A percentile compares a stretch with the other conserved stretches of the same genome.
phyloP scores from a whole-genome alignment of 1,284 basidiomycete genomes.

The Ustanciosporium gigantosporum region DNA sequence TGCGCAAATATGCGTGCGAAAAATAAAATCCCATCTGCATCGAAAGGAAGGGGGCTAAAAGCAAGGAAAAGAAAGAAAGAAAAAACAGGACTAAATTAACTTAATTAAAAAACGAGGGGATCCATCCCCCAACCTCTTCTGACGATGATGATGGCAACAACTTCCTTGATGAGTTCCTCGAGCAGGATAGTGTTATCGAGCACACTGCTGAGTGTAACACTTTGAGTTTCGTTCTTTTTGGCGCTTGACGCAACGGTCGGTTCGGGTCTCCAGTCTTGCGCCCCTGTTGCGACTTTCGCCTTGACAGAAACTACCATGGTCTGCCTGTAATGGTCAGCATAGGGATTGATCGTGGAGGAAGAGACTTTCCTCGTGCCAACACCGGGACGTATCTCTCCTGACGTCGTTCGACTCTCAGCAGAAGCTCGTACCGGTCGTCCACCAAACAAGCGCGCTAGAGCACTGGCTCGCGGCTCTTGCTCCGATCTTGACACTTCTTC shows the following conservation, averaged over 20 bases:
- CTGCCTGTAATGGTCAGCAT: slow-evolving; percentile 76
- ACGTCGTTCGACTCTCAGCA: not conserved
- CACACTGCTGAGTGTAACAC: slow-evolving; percentile 76
- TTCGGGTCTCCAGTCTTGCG: slow-evolving; percentile 9
- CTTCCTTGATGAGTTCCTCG: slow-evolving; percentile 93
- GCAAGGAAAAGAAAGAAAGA: too few relatives aligned
- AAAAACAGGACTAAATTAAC: too few relatives aligned
- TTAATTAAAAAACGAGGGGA: slow-evolving; percentile 34
- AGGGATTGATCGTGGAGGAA: slow-evolving; percentile 33
- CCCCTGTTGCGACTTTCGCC: slow-evolving; percentile 67
- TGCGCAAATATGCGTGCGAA: too few relatives aligned
- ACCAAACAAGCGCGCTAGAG: slow-evolving; percentile 28
- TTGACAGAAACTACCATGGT: slow-evolving; percentile 76
- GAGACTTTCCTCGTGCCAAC: slow-evolving; percentile 17
- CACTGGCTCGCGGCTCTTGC: slow-evolving; percentile 7
- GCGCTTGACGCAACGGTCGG: slow-evolving; percentile 2
- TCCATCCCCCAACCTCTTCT: slow-evolving; percentile 85
- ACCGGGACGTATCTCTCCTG: slow-evolving; percentile 1
- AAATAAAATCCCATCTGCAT: too few relatives aligned
- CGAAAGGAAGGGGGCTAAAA: too few relatives aligned
- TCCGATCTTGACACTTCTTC: not conserved
- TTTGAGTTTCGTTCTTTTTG: slow-evolving; percentile 3
- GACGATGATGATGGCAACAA: slow-evolving; percentile 83
- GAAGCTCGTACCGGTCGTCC: slow-evolving; percentile 14
- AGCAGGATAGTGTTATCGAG: slow-evolving; percentile 93